Evolutionary conservation across 83 land plant species (phyloP), one percentile per base, ranked within the genome.

Genomic region (Larix sibirica): DNA sequence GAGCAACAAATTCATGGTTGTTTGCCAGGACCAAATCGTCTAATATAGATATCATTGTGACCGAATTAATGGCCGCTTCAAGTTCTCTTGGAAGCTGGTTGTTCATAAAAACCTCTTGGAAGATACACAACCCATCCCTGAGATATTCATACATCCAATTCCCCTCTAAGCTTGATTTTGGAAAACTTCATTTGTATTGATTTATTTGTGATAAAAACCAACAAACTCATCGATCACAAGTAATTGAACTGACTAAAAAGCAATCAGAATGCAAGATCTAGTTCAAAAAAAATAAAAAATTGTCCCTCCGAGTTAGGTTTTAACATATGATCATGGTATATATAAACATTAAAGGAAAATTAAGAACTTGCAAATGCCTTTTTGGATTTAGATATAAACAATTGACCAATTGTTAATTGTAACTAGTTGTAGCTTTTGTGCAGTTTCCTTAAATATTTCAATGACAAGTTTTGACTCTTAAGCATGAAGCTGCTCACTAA

Each of bases 1-100:
- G 31, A 42, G 77, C 77, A 50, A 74, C 59, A 74, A 74, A 44
- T 42, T 74, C 58, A 47, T 42, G 58, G 58, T 12, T 74, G 77
- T 44, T 74, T 44, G 77, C 77, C 3, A 74, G 56, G 77, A 74
- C 56, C 26, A 74, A 74, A 40, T 74, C 77, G 13, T 73, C 77
- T 73, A 42, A 17, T 73, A 73, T 73, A 6, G 77, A 56, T 73
- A 73, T 73, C 23, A 26, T 26, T 73, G 77, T 24, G 47, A 73
- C 77, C 21, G 56, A 26, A 44, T 58, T 26, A 73, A 73, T 38
- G 77, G 58, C 54, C 56, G 77, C 26, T 44, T 10, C 26, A 73
- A 44, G 21, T 40, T 40, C 50, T 42, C 26, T 42, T 73, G 56
- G 77, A 73, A 44, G 58, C 77, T 73, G 24, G n/a, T 73, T 44